Percentiles rank a stretch among this genome's conserved stretches.
phyloP scores from a whole-genome alignment of 1,284 basidiomycete species.

The Gastroboletus turbinatus region DNA sequence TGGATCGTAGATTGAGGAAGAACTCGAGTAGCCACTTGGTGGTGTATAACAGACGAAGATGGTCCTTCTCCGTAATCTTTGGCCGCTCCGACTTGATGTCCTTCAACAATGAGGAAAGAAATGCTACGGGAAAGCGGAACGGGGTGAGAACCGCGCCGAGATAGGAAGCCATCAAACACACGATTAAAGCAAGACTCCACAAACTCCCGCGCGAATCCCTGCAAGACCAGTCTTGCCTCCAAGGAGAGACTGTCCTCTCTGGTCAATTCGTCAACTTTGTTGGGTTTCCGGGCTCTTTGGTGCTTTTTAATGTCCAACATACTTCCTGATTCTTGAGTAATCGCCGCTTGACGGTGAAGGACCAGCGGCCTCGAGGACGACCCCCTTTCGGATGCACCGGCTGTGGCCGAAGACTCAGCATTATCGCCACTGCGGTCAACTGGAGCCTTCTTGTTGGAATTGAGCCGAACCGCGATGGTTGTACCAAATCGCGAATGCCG shows the following conservation, averaged over 20 bases:
- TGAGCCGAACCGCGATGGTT: slow-evolving; percentile 76
- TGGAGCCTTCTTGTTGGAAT: slow-evolving; percentile 48
- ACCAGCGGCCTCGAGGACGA: slow-evolving; percentile 54
- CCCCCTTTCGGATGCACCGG: slow-evolving; percentile 25
- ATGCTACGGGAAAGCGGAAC: slow-evolving; percentile 49
- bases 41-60: slow-evolving; percentile 80
- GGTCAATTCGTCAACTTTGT: slow-evolving; percentile 72
- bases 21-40: slow-evolving; percentile 89
- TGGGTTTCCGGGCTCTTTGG: slow-evolving; percentile 57
- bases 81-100: slow-evolving; percentile 90
- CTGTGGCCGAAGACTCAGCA: slow-evolving; percentile 32
- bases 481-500: slow-evolving; percentile 94
- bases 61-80: slow-evolving; percentile 89
- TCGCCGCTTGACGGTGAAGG: slow-evolving; percentile 81
- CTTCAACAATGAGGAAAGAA: slow-evolving; percentile 81
- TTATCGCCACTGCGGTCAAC: slow-evolving; percentile 32
- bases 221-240: slow-evolving; percentile 69
- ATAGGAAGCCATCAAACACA: slow-evolving; percentile 42
- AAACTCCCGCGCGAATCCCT: slow-evolving; percentile 70
- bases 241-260: slow-evolving; percentile 71
- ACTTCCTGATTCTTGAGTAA: slow-evolving; percentile 70
- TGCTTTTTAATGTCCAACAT: slow-evolving; percentile 82
- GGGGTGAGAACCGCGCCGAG: slow-evolving; percentile 10
- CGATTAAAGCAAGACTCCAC: slow-evolving; percentile 85
- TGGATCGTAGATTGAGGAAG: slow-evolving; percentile 63